Percentiles rank a stretch among this genome's conserved stretches.
Evolutionary conservation across 2,329 filamentous ascomycete genomes (phyloP).

Genomic region (Neobulgaria alba): DNA sequence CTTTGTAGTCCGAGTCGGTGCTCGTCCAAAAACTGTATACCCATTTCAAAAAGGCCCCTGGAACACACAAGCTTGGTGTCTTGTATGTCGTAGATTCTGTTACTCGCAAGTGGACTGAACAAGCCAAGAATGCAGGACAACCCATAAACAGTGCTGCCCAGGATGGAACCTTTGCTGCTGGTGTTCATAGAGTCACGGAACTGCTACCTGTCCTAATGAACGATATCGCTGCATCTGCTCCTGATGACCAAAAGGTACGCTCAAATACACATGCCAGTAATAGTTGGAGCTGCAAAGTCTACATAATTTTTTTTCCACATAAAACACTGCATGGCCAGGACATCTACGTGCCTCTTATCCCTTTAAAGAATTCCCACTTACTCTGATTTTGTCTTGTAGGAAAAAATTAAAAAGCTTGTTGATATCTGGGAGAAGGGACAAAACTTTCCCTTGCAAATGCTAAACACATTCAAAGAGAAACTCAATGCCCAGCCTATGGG

Average conservation of each 20-base stretch:
- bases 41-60: conserved; percentile 90
- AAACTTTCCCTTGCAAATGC: conserved; percentile 76
- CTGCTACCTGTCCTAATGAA: conserved; percentile 89
- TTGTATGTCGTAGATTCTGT: conserved; percentile 99
- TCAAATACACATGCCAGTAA: conserved; percentile 11
- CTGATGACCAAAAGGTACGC: conserved; percentile 95
- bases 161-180: conserved; percentile 89
- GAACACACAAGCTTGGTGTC: conserved; percentile 95
- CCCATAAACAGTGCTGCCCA: conserved; percentile 69
- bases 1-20: conserved; percentile 75
- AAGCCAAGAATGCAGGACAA: conserved; percentile 80
- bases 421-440: conserved; percentile 97
- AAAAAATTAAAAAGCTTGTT: conserved; percentile 90
- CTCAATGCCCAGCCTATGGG: conserved; percentile 62
- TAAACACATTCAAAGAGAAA: conserved; percentile 75
- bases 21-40: conserved; percentile 95
- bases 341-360: conserved; percentile 5
- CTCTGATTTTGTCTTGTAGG: conserved; percentile 52
- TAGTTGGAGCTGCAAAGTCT: conserved; percentile 20
- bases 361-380: conserved; percentile 35
- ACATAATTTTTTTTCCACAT: conserved; percentile 14
- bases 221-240: conserved; percentile 83
- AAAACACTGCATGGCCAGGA: conserved; percentile 7
- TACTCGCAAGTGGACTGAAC: conserved; percentile 96
- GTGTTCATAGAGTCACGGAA: conserved; percentile 94